Base-by-base conservation (phyloP, 2,329 filamentous ascomycete species). In the Eutypella sp. region DNA sequence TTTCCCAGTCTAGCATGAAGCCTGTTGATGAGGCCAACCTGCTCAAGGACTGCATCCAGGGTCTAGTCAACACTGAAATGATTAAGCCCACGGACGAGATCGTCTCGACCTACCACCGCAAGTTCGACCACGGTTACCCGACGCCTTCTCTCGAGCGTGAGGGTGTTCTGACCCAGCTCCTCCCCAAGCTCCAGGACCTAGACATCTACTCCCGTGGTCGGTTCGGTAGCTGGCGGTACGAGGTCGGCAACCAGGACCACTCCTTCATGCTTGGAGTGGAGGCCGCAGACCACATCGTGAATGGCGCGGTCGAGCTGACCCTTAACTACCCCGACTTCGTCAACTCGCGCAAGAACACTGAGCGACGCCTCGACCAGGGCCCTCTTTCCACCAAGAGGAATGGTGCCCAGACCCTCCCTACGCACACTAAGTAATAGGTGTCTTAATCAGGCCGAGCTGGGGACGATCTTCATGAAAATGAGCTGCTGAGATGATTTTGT, bases 141-240 rank as follows among this genome's bases (percentile, higher is more conserved):
- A 99, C 93, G 15, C 93, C 93, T 23, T 81, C 86, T 27, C 82
- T 99, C 34, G 93, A 97, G 81, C 88, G 93, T 70, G 93, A 99
- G 70, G 91, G 89, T 57, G 90, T 93, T 40, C 82, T 99, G 57
- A 95, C 86, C 71, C 74, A 96, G 74, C 82, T 99, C 46, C 84
- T 99, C 42, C 93, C 93, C 61, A 91, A 89, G 74, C 85, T 99
- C 49, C 85, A 95, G 73, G 87, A 83, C 52, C 82, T 89, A 76
- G 92, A 84, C 66, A 99, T 99, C 72, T 88, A 85, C 76, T 96
- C 91, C 39, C 89, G 93, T 70, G 93, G 93, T 60, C 91, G 93
- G 53, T 99, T 99, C 71, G 93, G 93, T 61, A 92, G 86, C 77
- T 99, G 93, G 93, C 81, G 89, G 65, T 99, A 99, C 75, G 93